Percentiles rank a stretch among this genome's conserved stretches.
These are phyloP conservation scores for Podaxis sp. DNA, from an alignment of 768 basidiomycete species.

Conservation along the genomic window DNA sequence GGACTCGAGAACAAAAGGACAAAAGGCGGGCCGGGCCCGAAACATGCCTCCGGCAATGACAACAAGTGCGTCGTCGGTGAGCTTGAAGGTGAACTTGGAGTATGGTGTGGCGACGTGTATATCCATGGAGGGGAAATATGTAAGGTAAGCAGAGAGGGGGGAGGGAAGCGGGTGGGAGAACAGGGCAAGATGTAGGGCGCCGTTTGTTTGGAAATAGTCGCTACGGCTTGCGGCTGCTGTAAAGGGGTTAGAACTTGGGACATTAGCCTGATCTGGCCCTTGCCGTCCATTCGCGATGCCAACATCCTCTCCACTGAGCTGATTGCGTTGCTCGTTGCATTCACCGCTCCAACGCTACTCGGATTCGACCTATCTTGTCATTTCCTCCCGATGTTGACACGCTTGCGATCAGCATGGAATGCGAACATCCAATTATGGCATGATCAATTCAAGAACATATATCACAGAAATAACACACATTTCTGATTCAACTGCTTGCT, in stretches of 20 bases:
- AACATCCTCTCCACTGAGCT: neutral
- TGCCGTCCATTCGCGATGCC: neutral
- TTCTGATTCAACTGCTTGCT: neutral
- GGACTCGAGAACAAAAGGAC: neutral
- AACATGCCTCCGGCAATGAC: slow-evolving; percentile 14
- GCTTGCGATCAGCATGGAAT: neutral
- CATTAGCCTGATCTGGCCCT: slow-evolving; percentile 8
- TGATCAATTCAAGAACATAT: neutral
- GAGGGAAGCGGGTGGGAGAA: neutral
- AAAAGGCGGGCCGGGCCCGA: neutral
- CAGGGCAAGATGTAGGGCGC: slow-evolving; percentile 3
- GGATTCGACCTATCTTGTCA: neutral
- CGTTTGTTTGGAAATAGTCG: slow-evolving; percentile 14
- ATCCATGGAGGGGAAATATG: slow-evolving; percentile 5
- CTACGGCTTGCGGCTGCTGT: slow-evolving; percentile 1
- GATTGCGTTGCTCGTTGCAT: neutral
- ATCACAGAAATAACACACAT: neutral
- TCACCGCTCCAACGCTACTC: no score
- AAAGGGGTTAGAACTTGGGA: neutral
- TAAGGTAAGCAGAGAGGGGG: neutral
- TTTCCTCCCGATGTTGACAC: neutral
- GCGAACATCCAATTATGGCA: neutral
- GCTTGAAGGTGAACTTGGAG: slow-evolving; percentile 9
- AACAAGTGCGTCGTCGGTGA: slow-evolving; percentile 11
- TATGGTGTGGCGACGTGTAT: neutral